Conservation (phyloP, 345 rosid genomes). For the Firmiana major region DNA sequence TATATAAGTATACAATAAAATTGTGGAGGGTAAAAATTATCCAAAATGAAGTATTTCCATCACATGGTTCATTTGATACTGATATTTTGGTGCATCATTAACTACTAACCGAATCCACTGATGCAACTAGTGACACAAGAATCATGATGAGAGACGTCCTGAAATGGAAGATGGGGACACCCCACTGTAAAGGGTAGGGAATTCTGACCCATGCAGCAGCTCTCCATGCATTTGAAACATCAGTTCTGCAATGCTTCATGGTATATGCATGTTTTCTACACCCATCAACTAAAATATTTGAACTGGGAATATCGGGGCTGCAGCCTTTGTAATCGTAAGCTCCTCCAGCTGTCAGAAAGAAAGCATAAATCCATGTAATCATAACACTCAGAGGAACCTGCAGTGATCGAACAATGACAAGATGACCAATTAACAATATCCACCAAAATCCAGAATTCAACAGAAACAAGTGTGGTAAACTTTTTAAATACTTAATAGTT, state of each 20-base stretch:
- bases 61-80: not conserved
- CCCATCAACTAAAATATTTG: conserved; percentile 66
- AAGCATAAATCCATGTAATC: conserved; percentile 80
- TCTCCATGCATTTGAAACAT: conserved; percentile 82
- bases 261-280: conserved; percentile 83
- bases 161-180: conserved; percentile 69
- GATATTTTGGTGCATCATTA: conserved; percentile 7
- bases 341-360: conserved; percentile 87
- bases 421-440: not conserved
- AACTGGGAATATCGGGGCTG: conserved; percentile 67
- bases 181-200: conserved; percentile 94
- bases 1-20: not conserved
- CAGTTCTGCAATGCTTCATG: conserved; percentile 91
- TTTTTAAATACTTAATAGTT: not conserved
- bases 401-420: conserved; percentile 16
- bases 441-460: conserved; percentile 18
- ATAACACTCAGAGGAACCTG: conserved; percentile 88
- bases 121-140: conserved; percentile 73
- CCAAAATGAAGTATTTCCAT: not conserved
- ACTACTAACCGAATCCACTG: conserved; percentile 83
- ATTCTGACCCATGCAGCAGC: conserved; percentile 88
- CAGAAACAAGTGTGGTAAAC: not conserved
- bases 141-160: conserved; percentile 85
- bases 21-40: not conserved
- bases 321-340: conserved; percentile 83